phyloP scores from a whole-genome alignment of 345 rosid genomes.

The Salix brachista region DNA sequence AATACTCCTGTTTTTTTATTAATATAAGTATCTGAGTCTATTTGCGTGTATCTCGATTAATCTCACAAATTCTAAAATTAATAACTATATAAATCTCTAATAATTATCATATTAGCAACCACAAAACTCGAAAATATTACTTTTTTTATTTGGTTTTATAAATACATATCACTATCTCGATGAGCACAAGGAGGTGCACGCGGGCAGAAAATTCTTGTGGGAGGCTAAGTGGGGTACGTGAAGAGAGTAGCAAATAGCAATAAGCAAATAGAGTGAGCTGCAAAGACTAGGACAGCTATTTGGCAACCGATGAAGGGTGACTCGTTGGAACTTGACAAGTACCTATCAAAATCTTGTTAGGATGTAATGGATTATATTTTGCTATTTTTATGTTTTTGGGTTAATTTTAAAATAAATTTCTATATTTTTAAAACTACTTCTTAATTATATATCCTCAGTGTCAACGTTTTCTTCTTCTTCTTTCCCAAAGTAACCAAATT shows the following conservation, averaged over 20 bases:
- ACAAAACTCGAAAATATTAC: rapidly evolving
- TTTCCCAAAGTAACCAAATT: too few species aligned
- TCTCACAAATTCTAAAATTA: too few species aligned
- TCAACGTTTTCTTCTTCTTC: too few species aligned
- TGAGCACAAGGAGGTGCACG: not conserved
- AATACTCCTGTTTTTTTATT: too few species aligned
- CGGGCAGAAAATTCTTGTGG: not conserved
- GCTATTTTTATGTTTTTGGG: too few species aligned
- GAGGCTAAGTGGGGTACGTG: not conserved
- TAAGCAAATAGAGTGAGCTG: not conserved
- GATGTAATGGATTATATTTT: not conserved
- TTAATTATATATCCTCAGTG: too few species aligned
- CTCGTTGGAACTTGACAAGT: not conserved
- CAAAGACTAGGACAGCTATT: not conserved
- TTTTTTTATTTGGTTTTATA: not conserved
- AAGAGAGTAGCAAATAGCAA: not conserved
- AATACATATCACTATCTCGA: not conserved
- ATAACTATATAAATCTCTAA: too few species aligned
- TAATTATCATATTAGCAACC: too few species aligned
- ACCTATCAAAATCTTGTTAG: not conserved
- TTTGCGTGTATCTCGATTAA: too few species aligned
- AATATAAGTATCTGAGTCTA: too few species aligned
- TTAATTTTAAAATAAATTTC: too few species aligned
- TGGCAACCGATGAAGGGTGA: not conserved
- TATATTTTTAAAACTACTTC: too few species aligned